Conservation (phyloP, 805 yeast species). For the Sugiyamaella americana region DNA sequence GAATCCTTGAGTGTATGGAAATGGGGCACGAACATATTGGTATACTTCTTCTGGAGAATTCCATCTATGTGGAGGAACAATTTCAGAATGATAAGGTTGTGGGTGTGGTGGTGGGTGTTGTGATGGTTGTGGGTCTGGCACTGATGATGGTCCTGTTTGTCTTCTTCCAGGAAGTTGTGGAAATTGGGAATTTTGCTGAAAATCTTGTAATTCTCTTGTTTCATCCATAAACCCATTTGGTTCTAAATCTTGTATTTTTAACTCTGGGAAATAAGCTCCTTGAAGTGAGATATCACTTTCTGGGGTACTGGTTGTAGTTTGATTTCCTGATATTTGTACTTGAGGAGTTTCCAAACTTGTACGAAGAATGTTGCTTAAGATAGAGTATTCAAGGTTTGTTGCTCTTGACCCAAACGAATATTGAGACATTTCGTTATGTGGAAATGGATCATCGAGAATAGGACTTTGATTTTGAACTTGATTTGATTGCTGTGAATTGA, state of each 20-base stretch:
- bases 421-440: slow-evolving; percentile 9
- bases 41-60: slow-evolving; percentile 46
- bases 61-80: slow-evolving; percentile 8
- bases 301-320: slow-evolving; percentile 4
- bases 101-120: slow-evolving; percentile 7
- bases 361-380: slow-evolving; percentile 30
- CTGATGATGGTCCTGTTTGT: background rate
- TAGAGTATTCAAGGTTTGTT: slow-evolving; percentile 34
- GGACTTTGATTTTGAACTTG: background rate
- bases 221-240: background rate
- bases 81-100: background rate
- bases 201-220: background rate
- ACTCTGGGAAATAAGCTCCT: slow-evolving; percentile 10
- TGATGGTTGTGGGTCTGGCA: slow-evolving; percentile 5
- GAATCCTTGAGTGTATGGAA: slow-evolving; percentile 58
- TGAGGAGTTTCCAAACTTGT: slow-evolving; percentile 3
- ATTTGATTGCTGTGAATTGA: no score
- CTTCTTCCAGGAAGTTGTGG: background rate
- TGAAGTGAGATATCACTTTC: slow-evolving; percentile 9
- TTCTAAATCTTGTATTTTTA: slow-evolving; percentile 6
- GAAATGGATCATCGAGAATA: slow-evolving; percentile 1
- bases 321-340: background rate
- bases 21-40: slow-evolving; percentile 57
- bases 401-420: slow-evolving; percentile 32
- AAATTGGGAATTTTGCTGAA: slow-evolving; percentile 1